Percentiles rank a stretch among this genome's conserved stretches.
These are phyloP conservation scores for Oryza meyeriana DNA, from an alignment of 176 grass and related monocot genomes.

Conservation along the genomic window DNA sequence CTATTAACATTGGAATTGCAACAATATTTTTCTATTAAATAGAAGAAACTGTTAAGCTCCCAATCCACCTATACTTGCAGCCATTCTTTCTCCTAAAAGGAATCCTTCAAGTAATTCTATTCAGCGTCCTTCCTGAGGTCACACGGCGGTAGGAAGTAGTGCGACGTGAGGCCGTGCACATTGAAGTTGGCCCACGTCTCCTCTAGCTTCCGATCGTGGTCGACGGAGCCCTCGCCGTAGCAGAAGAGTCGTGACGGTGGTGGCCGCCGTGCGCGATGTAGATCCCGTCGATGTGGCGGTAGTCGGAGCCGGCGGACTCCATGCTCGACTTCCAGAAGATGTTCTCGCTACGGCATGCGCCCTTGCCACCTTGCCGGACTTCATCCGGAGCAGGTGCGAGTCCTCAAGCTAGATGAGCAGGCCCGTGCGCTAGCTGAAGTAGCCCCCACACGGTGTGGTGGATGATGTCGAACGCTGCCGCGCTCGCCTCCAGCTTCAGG, in stretches of 20 bases:
- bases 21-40: too few relatives aligned
- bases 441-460: constrained; percentile 96
- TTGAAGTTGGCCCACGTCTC: constrained; percentile 98
- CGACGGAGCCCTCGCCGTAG: constrained; percentile 89
- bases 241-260: constrained; percentile 66
- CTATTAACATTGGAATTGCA: too few relatives aligned
- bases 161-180: constrained; percentile 53
- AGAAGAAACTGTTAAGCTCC: too few relatives aligned
- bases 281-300: constrained; percentile 82
- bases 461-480: constrained; percentile 80
- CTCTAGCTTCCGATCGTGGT: constrained; percentile 94
- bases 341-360: constrained; percentile 62
- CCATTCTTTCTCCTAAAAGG: too few relatives aligned
- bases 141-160: constrained; percentile 79
- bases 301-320: constrained; percentile 84
- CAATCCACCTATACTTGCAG: too few relatives aligned
- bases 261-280: constrained; percentile 82
- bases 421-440: constrained; percentile 96
- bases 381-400: constrained; percentile 90
- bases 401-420: constrained; percentile 93
- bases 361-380: constrained; percentile 57
- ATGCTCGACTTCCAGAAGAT: constrained; percentile 97
- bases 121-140: constrained; percentile 58
- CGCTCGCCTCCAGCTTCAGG: constrained; percentile 84
- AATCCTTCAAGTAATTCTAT: too few relatives aligned